Evolutionary conservation across 345 rosid genomes (phyloP), one percentile per base, ranked within the genome.

Genomic region (Eucalyptus urophylla): DNA sequence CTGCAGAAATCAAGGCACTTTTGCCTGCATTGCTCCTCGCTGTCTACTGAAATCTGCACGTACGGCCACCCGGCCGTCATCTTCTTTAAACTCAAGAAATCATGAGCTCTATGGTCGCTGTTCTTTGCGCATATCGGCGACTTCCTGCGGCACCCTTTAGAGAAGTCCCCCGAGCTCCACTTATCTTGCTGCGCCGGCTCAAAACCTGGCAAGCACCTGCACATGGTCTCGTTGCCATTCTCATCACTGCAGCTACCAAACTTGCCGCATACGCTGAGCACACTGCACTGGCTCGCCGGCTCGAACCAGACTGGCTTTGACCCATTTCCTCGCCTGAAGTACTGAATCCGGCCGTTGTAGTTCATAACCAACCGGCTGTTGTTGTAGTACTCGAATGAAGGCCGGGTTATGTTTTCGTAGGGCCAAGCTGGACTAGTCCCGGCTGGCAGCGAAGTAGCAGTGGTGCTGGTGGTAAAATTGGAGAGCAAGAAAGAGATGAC

Each of bases 191-290:
- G 86, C 1, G 0, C 31, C 5, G 92, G 94, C 85, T 29, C 16
- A 72, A 91, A 95, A 7, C 95, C 95, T 3, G 93, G 92, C 58
- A 92, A 89, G 81, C 96, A 95, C 33, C 87, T 86, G 91, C 96
- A 95, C 43, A 19, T 56, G 11, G 15, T 8, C 33, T 31, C 49
- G 6, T 53, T 86, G 5, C 86, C 88, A 24, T 54, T 80, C 37
- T 7, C 8, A 29, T 65, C 76, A 49, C 90, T 92, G 88, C 96
- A 95, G 90, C 33, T 90, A 9, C 92, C 93, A 53, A 83, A 92
- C 17, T 37, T 62, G 33, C 95, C 96, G 50, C 95, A 94, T 56
- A 86, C 86, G 56, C 87, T 40, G 11, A 43, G 19, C 37, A 60
- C 16, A 31, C 93, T 54, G 89, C 95, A 94, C 4, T 1, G n/a